These are phyloP conservation scores for Discostella pseudostelligera DNA, from an alignment of 108 stramenopile genomes.

Conservation along the genomic window DNA sequence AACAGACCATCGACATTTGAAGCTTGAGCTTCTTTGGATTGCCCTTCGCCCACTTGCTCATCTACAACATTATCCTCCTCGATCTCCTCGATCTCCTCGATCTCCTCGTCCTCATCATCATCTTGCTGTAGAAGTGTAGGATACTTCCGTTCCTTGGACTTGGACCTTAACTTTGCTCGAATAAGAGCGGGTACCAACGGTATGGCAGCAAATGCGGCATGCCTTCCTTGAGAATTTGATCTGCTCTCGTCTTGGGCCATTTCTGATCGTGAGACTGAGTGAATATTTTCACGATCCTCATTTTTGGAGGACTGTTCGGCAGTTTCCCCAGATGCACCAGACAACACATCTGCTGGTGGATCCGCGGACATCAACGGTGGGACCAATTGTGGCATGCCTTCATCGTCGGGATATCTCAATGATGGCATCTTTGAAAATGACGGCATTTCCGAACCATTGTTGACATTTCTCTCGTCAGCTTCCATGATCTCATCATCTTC, in stretches of 20 bases:
- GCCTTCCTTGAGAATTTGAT: constrained; percentile 11
- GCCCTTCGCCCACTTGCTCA: constrained; percentile 3
- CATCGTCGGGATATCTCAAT: constrained; percentile 7
- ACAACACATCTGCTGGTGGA: constrained; percentile 13
- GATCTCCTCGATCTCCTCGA: constrained; percentile 11
- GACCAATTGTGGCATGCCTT: not conserved
- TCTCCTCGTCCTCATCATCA: constrained; percentile 10
- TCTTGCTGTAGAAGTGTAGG: constrained; percentile 4
- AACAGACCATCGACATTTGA: not conserved
- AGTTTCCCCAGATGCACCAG: constrained; percentile 16
- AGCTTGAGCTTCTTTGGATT: constrained; percentile 10
- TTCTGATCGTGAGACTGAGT: constrained; percentile 26
- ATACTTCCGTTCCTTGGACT: constrained; percentile 10
- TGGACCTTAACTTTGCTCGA: constrained; percentile 23
- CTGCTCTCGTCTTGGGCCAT: constrained; percentile 21
- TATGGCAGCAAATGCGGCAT: constrained; percentile 5
- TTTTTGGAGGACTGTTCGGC: constrained; percentile 16
- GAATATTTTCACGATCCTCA: constrained; percentile 8
- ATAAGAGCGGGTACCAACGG: constrained; percentile 37
- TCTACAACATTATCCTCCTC: not conserved
- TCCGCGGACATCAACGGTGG: constrained; percentile 13
- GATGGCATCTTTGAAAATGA: not conserved
- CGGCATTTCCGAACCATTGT: constrained; percentile 12
- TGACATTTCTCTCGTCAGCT: constrained; percentile 19
- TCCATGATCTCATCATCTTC: constrained; percentile 32